Evolutionary conservation across 2,329 filamentous ascomycete genomes (phyloP).

Genomic region (Fusarium sacchari): DNA sequence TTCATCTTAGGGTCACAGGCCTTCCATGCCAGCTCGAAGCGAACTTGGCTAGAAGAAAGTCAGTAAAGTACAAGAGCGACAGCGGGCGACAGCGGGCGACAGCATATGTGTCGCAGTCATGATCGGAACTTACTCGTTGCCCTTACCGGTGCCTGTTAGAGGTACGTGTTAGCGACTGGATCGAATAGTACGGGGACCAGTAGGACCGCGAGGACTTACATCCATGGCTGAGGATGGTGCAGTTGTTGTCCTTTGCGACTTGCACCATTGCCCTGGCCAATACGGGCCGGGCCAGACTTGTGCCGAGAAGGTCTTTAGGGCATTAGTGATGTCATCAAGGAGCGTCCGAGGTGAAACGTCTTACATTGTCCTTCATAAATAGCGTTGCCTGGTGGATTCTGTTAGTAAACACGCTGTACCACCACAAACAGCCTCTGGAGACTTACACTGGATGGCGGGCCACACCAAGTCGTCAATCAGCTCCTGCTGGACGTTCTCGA

Average conservation of each 20-base stretch:
- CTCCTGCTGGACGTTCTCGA: slow-evolving; percentile 72
- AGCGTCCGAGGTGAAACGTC: background rate
- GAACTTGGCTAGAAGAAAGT: slow-evolving; percentile 42
- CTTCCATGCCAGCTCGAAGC: slow-evolving; percentile 52
- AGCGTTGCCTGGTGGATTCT: slow-evolving; percentile 6
- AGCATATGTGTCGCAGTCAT: background rate
- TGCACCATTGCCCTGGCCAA: slow-evolving; percentile 64
- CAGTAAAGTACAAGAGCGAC: background rate
- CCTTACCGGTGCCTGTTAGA: slow-evolving; percentile 64
- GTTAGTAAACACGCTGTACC: background rate
- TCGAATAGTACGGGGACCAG: background rate
- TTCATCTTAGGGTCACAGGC: slow-evolving; percentile 69
- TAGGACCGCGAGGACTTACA: slow-evolving; percentile 45
- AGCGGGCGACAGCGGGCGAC: background rate
- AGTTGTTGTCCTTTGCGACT: slow-evolving; percentile 51
- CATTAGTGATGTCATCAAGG: background rate
- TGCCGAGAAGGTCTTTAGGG: slow-evolving; percentile 53
- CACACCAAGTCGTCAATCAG: slow-evolving; percentile 82
- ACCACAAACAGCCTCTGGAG: background rate
- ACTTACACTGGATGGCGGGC: slow-evolving; percentile 71
- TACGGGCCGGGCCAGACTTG: slow-evolving; percentile 70
- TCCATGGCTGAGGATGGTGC: slow-evolving; percentile 57
- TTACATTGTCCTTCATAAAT: slow-evolving; percentile 50
- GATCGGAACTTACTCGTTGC: slow-evolving; percentile 11
- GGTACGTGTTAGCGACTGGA: background rate